Evolutionary conservation across 1,284 basidiomycete species (phyloP).

Genomic region (Taiwanofungus camphoratus): DNA sequence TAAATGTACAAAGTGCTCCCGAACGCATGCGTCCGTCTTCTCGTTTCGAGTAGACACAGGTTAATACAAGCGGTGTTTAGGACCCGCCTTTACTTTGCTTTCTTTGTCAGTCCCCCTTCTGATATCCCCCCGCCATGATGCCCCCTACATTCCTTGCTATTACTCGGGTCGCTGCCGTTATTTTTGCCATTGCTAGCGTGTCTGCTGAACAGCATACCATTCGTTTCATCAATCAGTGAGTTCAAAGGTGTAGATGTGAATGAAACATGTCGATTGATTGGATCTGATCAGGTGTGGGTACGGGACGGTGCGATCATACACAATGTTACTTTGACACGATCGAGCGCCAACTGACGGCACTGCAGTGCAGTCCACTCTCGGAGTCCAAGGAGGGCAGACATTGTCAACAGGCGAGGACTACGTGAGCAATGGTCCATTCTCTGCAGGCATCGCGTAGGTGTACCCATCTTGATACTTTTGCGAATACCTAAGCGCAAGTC

Average conservation of each 20-base stretch:
- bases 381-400: conserved; percentile 26
- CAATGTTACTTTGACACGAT: neutral
- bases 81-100: too few species aligned
- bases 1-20: too few species aligned
- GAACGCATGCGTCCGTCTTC: too few species aligned
- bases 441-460: conserved; percentile 31
- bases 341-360: neutral
- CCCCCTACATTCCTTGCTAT: conserved; percentile 26
- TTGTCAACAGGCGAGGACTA: conserved; percentile 31
- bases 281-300: conserved; percentile 27
- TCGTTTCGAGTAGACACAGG: too few species aligned
- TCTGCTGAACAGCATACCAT: conserved; percentile 32
- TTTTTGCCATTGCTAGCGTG: conserved; percentile 20
- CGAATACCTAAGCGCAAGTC: too few species aligned
- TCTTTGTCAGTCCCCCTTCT: too few species aligned
- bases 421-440: conserved; percentile 24
- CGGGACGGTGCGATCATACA: conserved; percentile 28
- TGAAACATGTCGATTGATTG: neutral
- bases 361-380: conserved; percentile 26
- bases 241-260: conserved; percentile 1
- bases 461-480: too few species aligned
- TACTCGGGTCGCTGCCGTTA: conserved; percentile 17
- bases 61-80: too few species aligned
- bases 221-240: conserved; percentile 32
- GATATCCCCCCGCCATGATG: conserved; percentile 23